Evolutionary conservation across 192 early-diverging fungal species (phyloP).

Genomic region (Endogone sp.): DNA sequence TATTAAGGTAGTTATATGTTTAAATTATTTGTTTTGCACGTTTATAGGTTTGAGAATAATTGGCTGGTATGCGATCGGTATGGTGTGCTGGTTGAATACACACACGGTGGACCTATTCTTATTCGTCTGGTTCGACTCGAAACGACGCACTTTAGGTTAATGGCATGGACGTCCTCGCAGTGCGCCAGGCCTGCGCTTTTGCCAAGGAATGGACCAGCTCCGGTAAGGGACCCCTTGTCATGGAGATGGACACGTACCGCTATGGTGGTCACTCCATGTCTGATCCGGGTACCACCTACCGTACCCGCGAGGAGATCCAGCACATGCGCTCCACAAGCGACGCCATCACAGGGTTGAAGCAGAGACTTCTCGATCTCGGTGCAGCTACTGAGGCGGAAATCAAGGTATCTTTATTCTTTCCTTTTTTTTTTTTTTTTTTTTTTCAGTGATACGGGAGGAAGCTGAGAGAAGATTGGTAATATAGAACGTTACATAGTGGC

Average conservation of each 20-base stretch:
- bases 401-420: conserved; percentile 55
- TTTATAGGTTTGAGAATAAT: background rate
- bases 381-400: conserved; percentile 80
- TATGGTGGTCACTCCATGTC: conserved; percentile 99
- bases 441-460: no score
- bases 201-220: conserved; percentile 80
- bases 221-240: conserved; percentile 87
- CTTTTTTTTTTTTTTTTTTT: conserved; percentile 9
- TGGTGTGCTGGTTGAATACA: background rate
- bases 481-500: no score
- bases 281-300: conserved; percentile 98
- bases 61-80: background rate
- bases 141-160: no score
- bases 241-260: conserved; percentile 97
- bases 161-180: conserved; percentile 94
- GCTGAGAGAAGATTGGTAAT: background rate
- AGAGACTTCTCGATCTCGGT: conserved; percentile 68
- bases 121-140: conserved; percentile 16
- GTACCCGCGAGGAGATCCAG: conserved; percentile 98
- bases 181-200: conserved; percentile 76
- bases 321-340: conserved; percentile 94
- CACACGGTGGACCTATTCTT: background rate
- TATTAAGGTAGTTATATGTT: conserved; percentile 63
- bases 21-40: conserved; percentile 33
- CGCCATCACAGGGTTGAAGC: conserved; percentile 90